Evolutionary conservation across 139 green algal species (phyloP).

Genomic region (Chlorella vulgaris): DNA sequence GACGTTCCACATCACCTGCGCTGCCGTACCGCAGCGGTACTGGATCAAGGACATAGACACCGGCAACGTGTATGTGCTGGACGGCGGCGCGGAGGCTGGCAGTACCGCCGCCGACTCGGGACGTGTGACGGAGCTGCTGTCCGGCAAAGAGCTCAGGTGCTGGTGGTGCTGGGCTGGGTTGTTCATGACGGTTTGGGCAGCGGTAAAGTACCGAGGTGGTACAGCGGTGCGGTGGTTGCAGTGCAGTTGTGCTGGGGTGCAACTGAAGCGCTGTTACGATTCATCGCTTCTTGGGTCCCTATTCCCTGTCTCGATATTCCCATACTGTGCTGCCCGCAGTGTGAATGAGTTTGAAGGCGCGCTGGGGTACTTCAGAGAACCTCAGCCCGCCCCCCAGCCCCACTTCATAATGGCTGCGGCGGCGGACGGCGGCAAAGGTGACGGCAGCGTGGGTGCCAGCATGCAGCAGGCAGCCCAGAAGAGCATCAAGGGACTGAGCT

Average conservation of each 20-base stretch:
- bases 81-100: not conserved
- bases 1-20: not conserved
- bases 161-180: too few species aligned
- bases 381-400: not conserved
- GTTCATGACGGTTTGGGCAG: too few species aligned
- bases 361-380: constrained; percentile 35
- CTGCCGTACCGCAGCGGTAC: constrained; percentile 23
- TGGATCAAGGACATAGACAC: constrained; percentile 64
- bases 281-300: not conserved
- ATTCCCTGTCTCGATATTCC: not conserved
- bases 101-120: not conserved
- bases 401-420: constrained; percentile 2
- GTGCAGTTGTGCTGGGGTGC: too few species aligned
- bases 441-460: not conserved
- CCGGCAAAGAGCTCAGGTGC: constrained; percentile 16
- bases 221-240: too few species aligned
- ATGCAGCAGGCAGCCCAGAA: constrained; percentile 31
- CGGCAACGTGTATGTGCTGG: constrained; percentile 52
- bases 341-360: constrained; percentile 54
- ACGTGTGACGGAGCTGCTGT: constrained; percentile 42
- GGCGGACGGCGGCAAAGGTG: not conserved
- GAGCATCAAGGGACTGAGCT: constrained; percentile 10
- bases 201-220: too few species aligned
- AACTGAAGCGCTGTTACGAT: constrained; percentile 1
- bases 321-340: not conserved